Base-by-base conservation (phyloP, 805 yeast species). In the Barnettozyma sucrosica region DNA sequence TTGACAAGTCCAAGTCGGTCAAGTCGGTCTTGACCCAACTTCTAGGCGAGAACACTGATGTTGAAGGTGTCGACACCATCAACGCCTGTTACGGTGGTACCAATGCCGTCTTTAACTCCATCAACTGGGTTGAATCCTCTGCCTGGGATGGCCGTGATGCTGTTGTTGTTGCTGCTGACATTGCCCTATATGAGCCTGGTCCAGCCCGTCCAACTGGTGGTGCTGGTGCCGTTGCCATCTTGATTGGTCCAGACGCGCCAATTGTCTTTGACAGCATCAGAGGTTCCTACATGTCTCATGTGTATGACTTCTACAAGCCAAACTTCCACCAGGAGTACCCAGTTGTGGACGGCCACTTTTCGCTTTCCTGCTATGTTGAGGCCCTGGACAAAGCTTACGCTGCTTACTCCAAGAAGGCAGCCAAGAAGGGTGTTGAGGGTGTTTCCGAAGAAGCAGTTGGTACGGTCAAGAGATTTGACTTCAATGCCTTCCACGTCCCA, bases 161-260 rank as follows among this genome's bases (percentile, higher is more conserved):
- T 48, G 80, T 93, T 61, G 99, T 92, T 48, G 96, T 92, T 20
- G 83, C 93, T 65, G 98, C 97, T 70, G 99, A 93, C 70, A 93
- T 93, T 68, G 99, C 99, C 64, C 83, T 93, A 58, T 93, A 93
- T 71, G 89, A 90, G 61, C 80, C 90, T 72, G 99, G 99, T 66
- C 85, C 95, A 34, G 99, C 99, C 48, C 85, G 99, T 77, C 99
- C 99, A 64, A 93, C 99, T 46, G 99, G 99, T 68, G 99, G 99
- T 74, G 97, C 95, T 47, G 99, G 99, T 66, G 77, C 95, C 42
- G 95, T 92, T 51, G 99, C 99, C 39, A 61, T 93, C 65, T 80
- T 86, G 66, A 87, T 93, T 61, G 99, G 99, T 44, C 96, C 98
- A 45, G 96, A 93, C 65, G 97, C 99, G 36, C 99, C 99, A 56